These are phyloP conservation scores for Pilasporangium apinafurcum DNA, from an alignment of 352 stramenopile species.

Conservation along the genomic window DNA sequence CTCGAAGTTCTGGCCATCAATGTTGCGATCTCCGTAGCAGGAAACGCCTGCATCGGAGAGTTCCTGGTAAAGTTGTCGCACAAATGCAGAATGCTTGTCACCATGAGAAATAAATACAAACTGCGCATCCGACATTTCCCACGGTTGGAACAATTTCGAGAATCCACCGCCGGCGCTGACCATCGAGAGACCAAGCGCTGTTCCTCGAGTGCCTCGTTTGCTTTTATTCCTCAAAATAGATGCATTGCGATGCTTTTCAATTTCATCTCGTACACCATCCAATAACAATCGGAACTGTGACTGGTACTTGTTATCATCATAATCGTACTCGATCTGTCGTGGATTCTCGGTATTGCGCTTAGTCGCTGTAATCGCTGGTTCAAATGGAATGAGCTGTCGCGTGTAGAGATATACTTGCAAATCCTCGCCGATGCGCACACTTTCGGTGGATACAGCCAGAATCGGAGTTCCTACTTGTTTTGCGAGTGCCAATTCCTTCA, in stretches of 20 bases:
- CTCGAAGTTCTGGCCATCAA: conserved; percentile 56
- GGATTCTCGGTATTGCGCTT: conserved; percentile 45
- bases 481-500: conserved; percentile 77
- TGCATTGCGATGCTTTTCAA: conserved; percentile 63
- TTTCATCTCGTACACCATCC: conserved; percentile 78
- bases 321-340: conserved; percentile 76
- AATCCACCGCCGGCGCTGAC: conserved; percentile 21
- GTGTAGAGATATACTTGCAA: conserved; percentile 84
- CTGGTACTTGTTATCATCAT: conserved; percentile 63
- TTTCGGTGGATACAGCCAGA: conserved; percentile 64
- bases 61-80: conserved; percentile 57
- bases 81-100: conserved; percentile 65
- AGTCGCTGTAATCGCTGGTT: conserved; percentile 49
- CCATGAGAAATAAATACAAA: conserved; percentile 81
- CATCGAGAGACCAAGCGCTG: conserved; percentile 27
- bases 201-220: conserved; percentile 4
- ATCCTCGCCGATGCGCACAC: conserved; percentile 58
- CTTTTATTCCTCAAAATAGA: conserved; percentile 34
- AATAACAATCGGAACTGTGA: conserved; percentile 70
- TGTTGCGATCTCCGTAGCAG: conserved; percentile 64
- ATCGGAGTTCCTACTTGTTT: conserved; percentile 80
- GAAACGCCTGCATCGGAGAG: conserved; percentile 40
- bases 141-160: conserved; percentile 54
- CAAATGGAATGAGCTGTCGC: conserved; percentile 74
- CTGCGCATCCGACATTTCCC: conserved; percentile 35